Percentiles rank a stretch among this genome's conserved stretches.
Evolutionary conservation across 2,329 filamentous ascomycete species (phyloP).

Genomic region (Coccinonectria pachysandricola): DNA sequence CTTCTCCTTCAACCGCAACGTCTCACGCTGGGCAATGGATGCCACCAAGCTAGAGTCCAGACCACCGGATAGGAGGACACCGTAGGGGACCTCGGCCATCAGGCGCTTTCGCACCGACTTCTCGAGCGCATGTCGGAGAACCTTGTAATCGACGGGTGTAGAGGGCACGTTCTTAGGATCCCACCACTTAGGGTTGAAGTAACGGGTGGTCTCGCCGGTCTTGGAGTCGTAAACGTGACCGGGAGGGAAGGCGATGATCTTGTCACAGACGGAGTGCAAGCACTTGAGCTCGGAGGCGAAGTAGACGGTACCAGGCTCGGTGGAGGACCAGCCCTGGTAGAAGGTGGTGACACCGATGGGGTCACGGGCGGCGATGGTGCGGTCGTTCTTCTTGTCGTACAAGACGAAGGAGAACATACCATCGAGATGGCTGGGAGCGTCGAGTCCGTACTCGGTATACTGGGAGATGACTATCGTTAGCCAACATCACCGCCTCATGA

Average conservation of each 20-base stretch:
- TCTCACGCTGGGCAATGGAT: slow-evolving; percentile 91
- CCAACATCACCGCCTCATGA: too few relatives aligned
- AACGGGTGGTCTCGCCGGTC: slow-evolving; percentile 73
- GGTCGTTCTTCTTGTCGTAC: slow-evolving; percentile 90
- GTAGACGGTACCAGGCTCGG: slow-evolving; percentile 76
- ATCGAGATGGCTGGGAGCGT: slow-evolving; percentile 87
- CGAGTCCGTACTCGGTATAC: slow-evolving; percentile 87
- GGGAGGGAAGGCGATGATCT: slow-evolving; percentile 87
- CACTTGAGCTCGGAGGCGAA: slow-evolving; percentile 97
- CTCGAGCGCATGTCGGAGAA: slow-evolving; percentile 73
- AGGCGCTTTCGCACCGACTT: slow-evolving; percentile 88
- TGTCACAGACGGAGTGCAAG: slow-evolving; percentile 85
- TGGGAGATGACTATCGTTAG: slow-evolving; percentile 27
- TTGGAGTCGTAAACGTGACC: slow-evolving; percentile 94
- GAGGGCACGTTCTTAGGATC: slow-evolving; percentile 70
- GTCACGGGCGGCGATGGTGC: slow-evolving; percentile 86
- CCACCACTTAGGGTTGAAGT: slow-evolving; percentile 91
- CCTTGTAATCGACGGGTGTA: slow-evolving; percentile 72
- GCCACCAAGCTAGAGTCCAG: slow-evolving; percentile 93
- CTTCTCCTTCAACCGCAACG: slow-evolving; percentile 61
- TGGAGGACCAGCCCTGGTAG: slow-evolving; percentile 85
- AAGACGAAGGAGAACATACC: slow-evolving; percentile 99
- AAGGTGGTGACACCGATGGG: slow-evolving; percentile 96
- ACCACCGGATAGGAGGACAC: slow-evolving; percentile 88
- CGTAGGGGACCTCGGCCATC: slow-evolving; percentile 98